Percentiles rank a stretch among this genome's conserved stretches.
Evolutionary conservation across 371 early-diverging fungal species (phyloP).

Genomic region (Rhizomucor miehei): DNA sequence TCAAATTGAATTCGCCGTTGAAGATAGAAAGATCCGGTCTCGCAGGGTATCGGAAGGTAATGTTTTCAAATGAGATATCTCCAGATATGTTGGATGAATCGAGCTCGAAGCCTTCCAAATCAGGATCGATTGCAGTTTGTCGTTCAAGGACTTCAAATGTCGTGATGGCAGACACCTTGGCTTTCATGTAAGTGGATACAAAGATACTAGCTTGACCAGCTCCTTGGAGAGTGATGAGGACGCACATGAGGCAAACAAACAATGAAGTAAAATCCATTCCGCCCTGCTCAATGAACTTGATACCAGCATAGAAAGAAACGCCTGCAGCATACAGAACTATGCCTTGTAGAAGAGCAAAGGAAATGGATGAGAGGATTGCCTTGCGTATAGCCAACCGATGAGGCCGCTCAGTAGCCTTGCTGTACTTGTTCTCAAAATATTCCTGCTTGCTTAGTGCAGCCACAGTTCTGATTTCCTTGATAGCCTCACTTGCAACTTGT

Average conservation of each 20-base stretch:
- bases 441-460: conserved; percentile 75
- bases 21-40: conserved; percentile 76
- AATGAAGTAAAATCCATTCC: conserved; percentile 35
- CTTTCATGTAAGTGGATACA: conserved; percentile 65
- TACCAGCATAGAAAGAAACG: conserved; percentile 59
- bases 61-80: conserved; percentile 53
- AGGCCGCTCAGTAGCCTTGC: conserved; percentile 57
- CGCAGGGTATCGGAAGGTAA: conserved; percentile 80
- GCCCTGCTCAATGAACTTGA: conserved; percentile 37
- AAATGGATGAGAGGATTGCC: conserved; percentile 57
- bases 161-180: conserved; percentile 76
- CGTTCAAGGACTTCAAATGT: conserved; percentile 76
- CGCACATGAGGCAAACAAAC: conserved; percentile 64
- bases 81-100: conserved; percentile 44
- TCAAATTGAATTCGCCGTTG: conserved; percentile 64
- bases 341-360: conserved; percentile 69
- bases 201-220: conserved; percentile 58
- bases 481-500: conserved; percentile 80
- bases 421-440: conserved; percentile 60
- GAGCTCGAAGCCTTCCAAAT: conserved; percentile 54
- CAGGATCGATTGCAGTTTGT: conserved; percentile 65
- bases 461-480: conserved; percentile 87
- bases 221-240: conserved; percentile 70
- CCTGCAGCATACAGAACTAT: conserved; percentile 61
- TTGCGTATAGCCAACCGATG: conserved; percentile 59